phyloP scores from a whole-genome alignment of 2,329 filamentous ascomycete species.

The Cladosporium phlei region DNA sequence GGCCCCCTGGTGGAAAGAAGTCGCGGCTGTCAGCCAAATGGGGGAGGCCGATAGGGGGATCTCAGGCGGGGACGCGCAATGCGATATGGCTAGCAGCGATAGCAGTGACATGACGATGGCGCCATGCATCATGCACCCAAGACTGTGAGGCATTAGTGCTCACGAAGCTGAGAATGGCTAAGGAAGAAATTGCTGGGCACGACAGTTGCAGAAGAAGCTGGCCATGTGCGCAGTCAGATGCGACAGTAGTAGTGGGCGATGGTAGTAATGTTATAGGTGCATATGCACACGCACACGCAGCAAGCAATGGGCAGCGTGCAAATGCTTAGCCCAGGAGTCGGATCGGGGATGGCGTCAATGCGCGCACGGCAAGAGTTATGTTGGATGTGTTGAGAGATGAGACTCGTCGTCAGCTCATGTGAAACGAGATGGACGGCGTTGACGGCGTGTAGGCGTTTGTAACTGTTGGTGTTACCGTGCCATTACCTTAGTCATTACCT shows the following conservation, averaged over 20 bases:
- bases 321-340: constrained; percentile 6
- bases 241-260: not conserved
- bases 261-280: not conserved
- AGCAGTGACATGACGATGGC: not conserved
- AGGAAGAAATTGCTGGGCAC: not conserved
- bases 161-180: not conserved
- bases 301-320: constrained; percentile 4
- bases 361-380: not conserved
- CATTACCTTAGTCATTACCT: too few species aligned
- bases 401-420: constrained; percentile 8
- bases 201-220: not conserved
- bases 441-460: not conserved
- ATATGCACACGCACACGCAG: not conserved
- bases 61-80: constrained; percentile 5
- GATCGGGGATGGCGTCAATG: constrained; percentile 3
- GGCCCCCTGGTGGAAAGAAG: not conserved
- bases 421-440: not conserved
- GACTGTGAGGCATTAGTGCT: not conserved
- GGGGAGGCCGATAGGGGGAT: not conserved
- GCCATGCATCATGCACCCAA: too few species aligned
- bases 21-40: not conserved
- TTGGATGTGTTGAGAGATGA: constrained; percentile 5
- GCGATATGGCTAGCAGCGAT: not conserved
- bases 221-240: too few species aligned
- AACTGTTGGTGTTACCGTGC: too few species aligned